Base-by-base conservation (phyloP, 352 stramenopile species). In the Pythium phragmitis region DNA sequence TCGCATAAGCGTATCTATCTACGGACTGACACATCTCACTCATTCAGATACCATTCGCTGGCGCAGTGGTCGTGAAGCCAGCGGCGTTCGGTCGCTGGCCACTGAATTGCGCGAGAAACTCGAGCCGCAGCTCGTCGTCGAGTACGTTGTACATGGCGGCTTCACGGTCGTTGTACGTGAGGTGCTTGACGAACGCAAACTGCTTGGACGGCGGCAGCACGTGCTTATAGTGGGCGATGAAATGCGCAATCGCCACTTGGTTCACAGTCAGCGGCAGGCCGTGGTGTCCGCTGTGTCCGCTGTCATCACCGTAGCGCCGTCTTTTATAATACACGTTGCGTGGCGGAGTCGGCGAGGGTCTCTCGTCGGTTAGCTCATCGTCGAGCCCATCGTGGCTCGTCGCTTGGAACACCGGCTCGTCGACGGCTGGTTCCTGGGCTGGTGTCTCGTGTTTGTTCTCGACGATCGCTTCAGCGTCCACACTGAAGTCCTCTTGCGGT, bases 61-160 rank as follows among this genome's bases (percentile, higher is more conserved):
- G 26, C 26, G 26, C 26, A 30, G 26, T 30, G 26, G 26, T 30
- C 26, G 26, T 30, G 26, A 30, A 30, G 26, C 26, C 26, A 30
- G 26, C 26, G 26, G 26, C 26, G 26, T 50, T 30, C 45, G 21
- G 17, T 17, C 21, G 45, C 23, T n/a, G 4, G 6, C 17, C 47
- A 48, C 39, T 51, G 43, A 87, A 87, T 49, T 85, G 67, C 1
- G 60, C 68, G 45, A 87, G 46, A 60, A 69, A 82, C 52, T 75
- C 76, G 6, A 75, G 52, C 21, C 72, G 74, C 33, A 77, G 79
- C 11, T 68, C 72, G 12, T 72, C 61, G 67, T 87, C 78, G 30
- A 87, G 51, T 16, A 87, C 76, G 43, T 85, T 87, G 70, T 83
- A 87, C 78, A 87, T 85, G 61, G 82, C 76, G 46, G 78, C 78